Conservation (phyloP, 139 green algal genomes). For the Chlorokybus atmophyticus region DNA sequence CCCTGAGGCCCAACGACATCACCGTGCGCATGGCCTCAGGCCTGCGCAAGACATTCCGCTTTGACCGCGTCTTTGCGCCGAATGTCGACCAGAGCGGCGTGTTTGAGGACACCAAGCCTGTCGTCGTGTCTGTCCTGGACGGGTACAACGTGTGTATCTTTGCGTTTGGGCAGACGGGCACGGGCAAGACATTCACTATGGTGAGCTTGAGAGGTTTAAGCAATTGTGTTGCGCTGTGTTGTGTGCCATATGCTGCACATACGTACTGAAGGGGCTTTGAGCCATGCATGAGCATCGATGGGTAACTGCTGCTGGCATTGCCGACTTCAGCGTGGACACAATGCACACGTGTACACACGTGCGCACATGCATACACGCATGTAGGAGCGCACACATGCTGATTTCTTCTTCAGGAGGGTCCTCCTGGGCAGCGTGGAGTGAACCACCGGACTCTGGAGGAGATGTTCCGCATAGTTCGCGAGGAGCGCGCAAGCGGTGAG, state of each 20-base stretch:
- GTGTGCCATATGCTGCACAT: too few species aligned
- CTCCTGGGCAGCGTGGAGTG: slow-evolving; percentile 43
- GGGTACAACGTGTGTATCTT: slow-evolving; percentile 70
- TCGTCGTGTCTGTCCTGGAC: slow-evolving; percentile 74
- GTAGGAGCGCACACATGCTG: too few species aligned
- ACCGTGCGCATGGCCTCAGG: neutral
- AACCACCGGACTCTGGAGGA: slow-evolving; percentile 64
- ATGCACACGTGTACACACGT: too few species aligned
- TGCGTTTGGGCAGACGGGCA: slow-evolving; percentile 44
- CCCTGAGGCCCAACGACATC: slow-evolving; percentile 5
- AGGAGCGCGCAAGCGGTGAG: slow-evolving; percentile 1
- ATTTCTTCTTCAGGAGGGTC: slow-evolving; percentile 30
- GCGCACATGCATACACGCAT: too few species aligned
- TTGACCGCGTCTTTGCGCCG: slow-evolving; percentile 73
- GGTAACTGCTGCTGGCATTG: too few species aligned
- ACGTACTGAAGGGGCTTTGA: too few species aligned
- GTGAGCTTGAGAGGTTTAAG: too few species aligned
- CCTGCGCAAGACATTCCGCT: slow-evolving; percentile 38
- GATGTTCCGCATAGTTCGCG: slow-evolving; percentile 41
- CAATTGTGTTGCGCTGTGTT: too few species aligned
- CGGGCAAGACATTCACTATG: slow-evolving; percentile 42
- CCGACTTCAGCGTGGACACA: too few species aligned
- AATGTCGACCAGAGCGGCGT: slow-evolving; percentile 51
- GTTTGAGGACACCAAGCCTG: slow-evolving; percentile 75
- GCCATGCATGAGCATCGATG: too few species aligned